Base-by-base conservation (phyloP, 148 eudicot species). In the Amaranthus cruentus region DNA sequence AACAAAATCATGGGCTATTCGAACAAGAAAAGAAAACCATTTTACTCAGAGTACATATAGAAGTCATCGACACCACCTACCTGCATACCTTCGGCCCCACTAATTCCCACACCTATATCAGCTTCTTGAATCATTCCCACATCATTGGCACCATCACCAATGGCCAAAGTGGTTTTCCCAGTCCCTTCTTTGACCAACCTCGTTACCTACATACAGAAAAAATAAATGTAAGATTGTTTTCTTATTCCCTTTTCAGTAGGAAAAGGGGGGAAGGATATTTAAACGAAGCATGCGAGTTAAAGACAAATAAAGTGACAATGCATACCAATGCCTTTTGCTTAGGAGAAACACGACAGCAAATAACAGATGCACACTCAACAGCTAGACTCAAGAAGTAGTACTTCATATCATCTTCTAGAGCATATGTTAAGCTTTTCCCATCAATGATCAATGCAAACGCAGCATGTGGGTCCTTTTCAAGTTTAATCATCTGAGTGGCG, bases 91-190 rank as follows among this genome's bases (percentile, higher is more conserved):
- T 95, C 98, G 42, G 83, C 87, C 44, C 98, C 98, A 78, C 98
- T 95, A 63, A 95, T 95, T 75, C 98, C 98, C 63, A 95, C 90
- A 50, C 98, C 98, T 68, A 95, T 91, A 79, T 95, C 98, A 14
- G 98, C 98, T 86, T 87, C 98, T 83, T 95, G 97, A 84, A 95
- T 91, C 98, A 95, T 95, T 47, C 98, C 98, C 57, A 91, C 98
- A 80, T 95, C 98, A 84, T 95, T 95, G 55, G 98, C 98, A 69
- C 98, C 98, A 78, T 95, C 98, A 56, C 98, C 98, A 66, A 95
- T 88, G 62, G 93, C 97, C 76, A 95, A 86, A 9, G 98, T 95
- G 11, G 82, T 91, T 83, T 87, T 95, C 42, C 96, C 96, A 9
- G 96, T 95, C 81, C 98, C 98, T 83, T 91, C 93, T 83, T 88